Evolutionary conservation across 805 yeast species (phyloP).

Genomic region (Saccharomycopsis babjevae): DNA sequence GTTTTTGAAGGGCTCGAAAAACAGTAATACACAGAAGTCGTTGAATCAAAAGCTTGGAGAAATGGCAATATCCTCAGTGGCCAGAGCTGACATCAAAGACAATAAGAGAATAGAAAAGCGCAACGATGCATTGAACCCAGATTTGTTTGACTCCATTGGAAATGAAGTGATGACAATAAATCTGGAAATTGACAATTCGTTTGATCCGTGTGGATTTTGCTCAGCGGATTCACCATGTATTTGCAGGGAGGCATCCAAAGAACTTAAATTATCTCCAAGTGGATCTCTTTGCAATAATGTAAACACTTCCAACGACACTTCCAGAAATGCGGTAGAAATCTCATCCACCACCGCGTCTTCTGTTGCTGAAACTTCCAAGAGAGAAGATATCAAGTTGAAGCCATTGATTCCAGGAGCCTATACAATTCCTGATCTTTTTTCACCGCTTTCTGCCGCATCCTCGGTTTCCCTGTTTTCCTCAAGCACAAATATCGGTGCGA

Average conservation of each 20-base stretch:
- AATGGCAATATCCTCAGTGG: background rate
- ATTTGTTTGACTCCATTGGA: background rate
- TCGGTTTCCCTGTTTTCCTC: background rate
- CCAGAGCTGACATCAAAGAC: background rate
- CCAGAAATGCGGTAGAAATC: background rate
- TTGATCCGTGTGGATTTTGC: slow-evolving; percentile 86
- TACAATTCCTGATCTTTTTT: background rate
- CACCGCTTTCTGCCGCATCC: background rate
- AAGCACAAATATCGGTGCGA: background rate
- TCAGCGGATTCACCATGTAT: slow-evolving; percentile 88
- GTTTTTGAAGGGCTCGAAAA: slow-evolving; percentile 7
- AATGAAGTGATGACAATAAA: background rate
- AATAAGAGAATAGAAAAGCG: background rate
- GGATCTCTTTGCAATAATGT: background rate
- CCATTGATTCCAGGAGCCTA: background rate
- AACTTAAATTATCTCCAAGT: background rate
- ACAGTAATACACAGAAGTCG: background rate
- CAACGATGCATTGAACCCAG: background rate
- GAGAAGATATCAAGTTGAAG: slow-evolving; percentile 11
- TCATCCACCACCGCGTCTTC: background rate
- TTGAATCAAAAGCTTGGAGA: background rate
- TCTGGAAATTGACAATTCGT: background rate
- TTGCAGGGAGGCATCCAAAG: slow-evolving; percentile 55
- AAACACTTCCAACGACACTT: too few species aligned
- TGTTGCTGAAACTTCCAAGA: slow-evolving; percentile 1